Percentiles rank a stretch among this genome's conserved stretches.
Conservation (phyloP, 2,329 filamentous ascomycete genomes). For the Pseudopyrenochaeta lycopersici region DNA sequence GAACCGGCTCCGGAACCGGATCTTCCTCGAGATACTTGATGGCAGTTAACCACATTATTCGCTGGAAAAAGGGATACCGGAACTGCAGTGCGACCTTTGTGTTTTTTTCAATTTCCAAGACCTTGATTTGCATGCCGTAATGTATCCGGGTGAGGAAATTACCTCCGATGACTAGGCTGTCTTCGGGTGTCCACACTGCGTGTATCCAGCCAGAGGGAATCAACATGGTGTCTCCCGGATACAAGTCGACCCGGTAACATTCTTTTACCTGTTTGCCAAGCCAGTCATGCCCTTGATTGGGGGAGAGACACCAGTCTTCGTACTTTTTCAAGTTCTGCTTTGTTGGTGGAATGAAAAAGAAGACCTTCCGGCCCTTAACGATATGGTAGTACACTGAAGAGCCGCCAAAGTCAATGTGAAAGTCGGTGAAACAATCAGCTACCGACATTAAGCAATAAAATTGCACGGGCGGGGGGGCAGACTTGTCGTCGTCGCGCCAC, state of each 20-base stretch:
- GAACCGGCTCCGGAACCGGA: conserved; percentile 66
- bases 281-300: conserved; percentile 72
- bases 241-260: conserved; percentile 72
- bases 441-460: conserved; percentile 77
- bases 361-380: conserved; percentile 73
- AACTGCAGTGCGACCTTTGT: conserved; percentile 73
- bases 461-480: conserved; percentile 70
- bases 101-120: conserved; percentile 72
- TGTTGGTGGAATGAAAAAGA: conserved; percentile 76
- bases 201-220: conserved; percentile 78
- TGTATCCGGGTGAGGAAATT: conserved; percentile 74
- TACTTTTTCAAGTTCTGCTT: conserved; percentile 75
- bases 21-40: conserved; percentile 71
- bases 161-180: conserved; percentile 75
- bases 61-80: conserved; percentile 74
- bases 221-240: conserved; percentile 73
- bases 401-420: conserved; percentile 76
- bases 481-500: conserved; percentile 65
- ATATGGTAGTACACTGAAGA: conserved; percentile 78
- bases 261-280: conserved; percentile 71
- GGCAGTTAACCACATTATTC: conserved; percentile 74
- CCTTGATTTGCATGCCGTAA: conserved; percentile 72
- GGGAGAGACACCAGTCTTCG: conserved; percentile 74
- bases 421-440: conserved; percentile 75
- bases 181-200: conserved; percentile 74